phyloP scores from a whole-genome alignment of 2,329 filamentous ascomycete genomes.

The Rutstroemia sp. region DNA sequence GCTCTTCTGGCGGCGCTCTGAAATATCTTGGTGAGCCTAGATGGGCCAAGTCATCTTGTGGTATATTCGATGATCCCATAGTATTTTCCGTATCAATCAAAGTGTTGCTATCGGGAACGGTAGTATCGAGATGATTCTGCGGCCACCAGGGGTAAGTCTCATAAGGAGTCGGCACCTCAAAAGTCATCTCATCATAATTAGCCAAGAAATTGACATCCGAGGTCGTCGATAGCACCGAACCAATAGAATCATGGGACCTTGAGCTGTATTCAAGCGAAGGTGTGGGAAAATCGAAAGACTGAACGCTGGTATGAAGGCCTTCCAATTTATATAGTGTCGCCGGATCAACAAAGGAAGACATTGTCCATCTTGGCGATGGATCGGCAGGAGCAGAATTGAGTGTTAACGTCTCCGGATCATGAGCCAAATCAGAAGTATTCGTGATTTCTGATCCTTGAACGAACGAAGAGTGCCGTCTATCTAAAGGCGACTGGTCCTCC shows the following conservation, averaged over 20 bases:
- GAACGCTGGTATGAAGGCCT: slow-evolving; percentile 4
- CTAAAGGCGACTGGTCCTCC: not conserved
- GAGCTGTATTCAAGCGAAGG: slow-evolving; percentile 7
- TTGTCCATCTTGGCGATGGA: not conserved
- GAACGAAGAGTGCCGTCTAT: slow-evolving; percentile 5
- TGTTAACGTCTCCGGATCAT: not conserved
- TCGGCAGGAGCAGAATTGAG: not conserved
- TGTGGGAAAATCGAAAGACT: slow-evolving; percentile 3
- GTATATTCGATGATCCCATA: not conserved
- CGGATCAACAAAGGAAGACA: slow-evolving; percentile 4
- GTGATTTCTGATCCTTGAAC: not conserved
- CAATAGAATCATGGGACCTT: slow-evolving; percentile 7
- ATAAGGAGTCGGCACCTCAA: not conserved
- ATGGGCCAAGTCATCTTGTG: not conserved
- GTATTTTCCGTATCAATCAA: not conserved
- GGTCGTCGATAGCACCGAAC: slow-evolving; percentile 2
- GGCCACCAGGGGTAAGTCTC: slow-evolving; percentile 2
- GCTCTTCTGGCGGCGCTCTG: too few relatives aligned
- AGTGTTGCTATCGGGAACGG: not conserved
- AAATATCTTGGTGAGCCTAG: not conserved
- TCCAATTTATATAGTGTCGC: slow-evolving; percentile 6
- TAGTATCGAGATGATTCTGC: not conserved
- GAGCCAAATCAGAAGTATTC: not conserved
- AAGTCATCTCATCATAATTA: slow-evolving; percentile 3
- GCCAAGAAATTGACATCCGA: slow-evolving; percentile 4